Percentiles rank a stretch among this genome's conserved stretches.
Evolutionary conservation across 345 rosid genomes (phyloP).

Genomic region (Boechera stricta): DNA sequence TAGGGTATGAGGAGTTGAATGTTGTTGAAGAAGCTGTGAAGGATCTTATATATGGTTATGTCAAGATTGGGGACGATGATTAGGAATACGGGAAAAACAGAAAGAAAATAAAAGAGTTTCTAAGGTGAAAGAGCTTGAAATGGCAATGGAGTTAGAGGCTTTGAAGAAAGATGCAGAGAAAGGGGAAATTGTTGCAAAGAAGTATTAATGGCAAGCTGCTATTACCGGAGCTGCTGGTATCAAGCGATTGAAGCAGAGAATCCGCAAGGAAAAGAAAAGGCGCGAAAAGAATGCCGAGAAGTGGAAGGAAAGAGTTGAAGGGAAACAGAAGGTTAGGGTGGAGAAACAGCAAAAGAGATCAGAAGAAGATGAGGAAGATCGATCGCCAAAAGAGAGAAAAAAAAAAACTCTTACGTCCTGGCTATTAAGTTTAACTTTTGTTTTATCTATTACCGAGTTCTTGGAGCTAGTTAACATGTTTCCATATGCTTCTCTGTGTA

Average conservation of each 20-base stretch:
- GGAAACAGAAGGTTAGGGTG: constrained; percentile 53
- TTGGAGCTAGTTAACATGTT: constrained; percentile 37
- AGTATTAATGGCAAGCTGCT: constrained; percentile 64
- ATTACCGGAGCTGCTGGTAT: constrained; percentile 65
- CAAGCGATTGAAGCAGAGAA: constrained; percentile 64
- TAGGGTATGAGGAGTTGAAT: constrained; percentile 20
- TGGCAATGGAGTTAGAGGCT: constrained; percentile 54
- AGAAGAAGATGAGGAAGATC: constrained; percentile 63
- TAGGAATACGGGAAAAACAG: constrained; percentile 47
- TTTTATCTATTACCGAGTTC: constrained; percentile 35
- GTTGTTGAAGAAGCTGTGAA: constrained; percentile 41
- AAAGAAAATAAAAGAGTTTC: constrained; percentile 54
- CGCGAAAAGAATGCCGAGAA: constrained; percentile 65
- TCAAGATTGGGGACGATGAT: constrained; percentile 60
- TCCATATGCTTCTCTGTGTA: neutral
- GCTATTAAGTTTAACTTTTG: constrained; percentile 18
- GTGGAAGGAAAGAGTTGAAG: constrained; percentile 72
- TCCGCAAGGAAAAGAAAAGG: constrained; percentile 61
- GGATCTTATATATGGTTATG: constrained; percentile 63
- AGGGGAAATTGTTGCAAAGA: constrained; percentile 55
- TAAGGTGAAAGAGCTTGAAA: constrained; percentile 64
- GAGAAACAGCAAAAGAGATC: constrained; percentile 75
- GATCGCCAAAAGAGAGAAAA: constrained; percentile 72
- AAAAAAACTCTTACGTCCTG: constrained; percentile 62
- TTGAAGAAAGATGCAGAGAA: constrained; percentile 67